phyloP scores from a whole-genome alignment of 2,329 filamentous ascomycete species.

The Aspergillus pseudotamarii region DNA sequence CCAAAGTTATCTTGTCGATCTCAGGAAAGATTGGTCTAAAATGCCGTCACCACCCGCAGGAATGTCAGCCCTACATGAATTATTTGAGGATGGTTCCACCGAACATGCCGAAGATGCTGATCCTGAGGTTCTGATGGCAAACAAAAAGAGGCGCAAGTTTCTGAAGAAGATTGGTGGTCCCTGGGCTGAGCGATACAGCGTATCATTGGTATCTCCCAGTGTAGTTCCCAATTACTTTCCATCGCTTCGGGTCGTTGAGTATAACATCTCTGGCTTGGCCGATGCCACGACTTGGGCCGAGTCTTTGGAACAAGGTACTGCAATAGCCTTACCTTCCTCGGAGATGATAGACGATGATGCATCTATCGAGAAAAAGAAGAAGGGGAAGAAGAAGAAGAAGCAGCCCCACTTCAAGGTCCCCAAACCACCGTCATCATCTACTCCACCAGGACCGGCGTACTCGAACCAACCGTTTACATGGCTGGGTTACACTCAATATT shows the following conservation, averaged over 20 bases:
- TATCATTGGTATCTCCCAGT: slow-evolving; percentile 80
- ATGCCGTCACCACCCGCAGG: slow-evolving; percentile 61
- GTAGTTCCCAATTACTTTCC: slow-evolving; percentile 93
- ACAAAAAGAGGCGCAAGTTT: slow-evolving; percentile 56
- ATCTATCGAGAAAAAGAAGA: slow-evolving; percentile 47
- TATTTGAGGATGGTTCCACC: slow-evolving; percentile 9
- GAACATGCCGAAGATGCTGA: slow-evolving; percentile 19
- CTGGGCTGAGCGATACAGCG: slow-evolving; percentile 81
- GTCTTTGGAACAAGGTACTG: not conserved
- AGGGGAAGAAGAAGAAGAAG: slow-evolving; percentile 51
- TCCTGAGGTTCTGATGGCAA: slow-evolving; percentile 31
- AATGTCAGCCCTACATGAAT: slow-evolving; percentile 18
- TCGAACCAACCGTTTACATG: slow-evolving; percentile 79
- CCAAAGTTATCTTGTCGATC: slow-evolving; percentile 76
- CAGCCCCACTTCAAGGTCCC: slow-evolving; percentile 69
- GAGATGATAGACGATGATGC: slow-evolving; percentile 14
- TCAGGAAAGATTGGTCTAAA: slow-evolving; percentile 76
- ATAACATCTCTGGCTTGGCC: slow-evolving; percentile 83
- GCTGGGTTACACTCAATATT: slow-evolving; percentile 85
- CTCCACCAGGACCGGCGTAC: slow-evolving; percentile 86
- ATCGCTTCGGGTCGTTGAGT: slow-evolving; percentile 85
- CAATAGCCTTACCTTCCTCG: not conserved
- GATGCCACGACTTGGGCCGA: slow-evolving; percentile 44
- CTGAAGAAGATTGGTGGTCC: slow-evolving; percentile 73
- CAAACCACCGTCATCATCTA: slow-evolving; percentile 68